A percentile compares a stretch with the other conserved stretches of the same genome.
phyloP scores from a whole-genome alignment of 192 early-diverging fungal genomes.

The Funneliformis geosporum region DNA sequence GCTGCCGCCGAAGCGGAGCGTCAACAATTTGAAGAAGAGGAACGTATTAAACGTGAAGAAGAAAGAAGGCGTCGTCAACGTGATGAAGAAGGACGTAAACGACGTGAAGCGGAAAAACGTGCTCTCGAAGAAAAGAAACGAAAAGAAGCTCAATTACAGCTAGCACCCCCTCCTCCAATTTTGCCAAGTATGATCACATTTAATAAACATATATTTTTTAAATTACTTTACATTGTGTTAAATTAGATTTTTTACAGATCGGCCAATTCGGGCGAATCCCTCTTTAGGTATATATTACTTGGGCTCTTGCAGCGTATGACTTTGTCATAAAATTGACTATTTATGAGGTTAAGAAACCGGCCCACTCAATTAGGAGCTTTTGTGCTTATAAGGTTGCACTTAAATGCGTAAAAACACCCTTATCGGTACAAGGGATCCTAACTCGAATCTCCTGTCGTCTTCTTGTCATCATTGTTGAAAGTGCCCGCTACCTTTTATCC shows the following conservation, averaged over 20 bases:
- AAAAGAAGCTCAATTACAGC: conserved; percentile 32
- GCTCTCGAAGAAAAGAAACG: conserved; percentile 37
- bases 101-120: conserved; percentile 36
- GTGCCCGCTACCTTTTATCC: not conserved
- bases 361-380: too few relatives aligned
- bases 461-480: too few relatives aligned
- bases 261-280: conserved; percentile 6
- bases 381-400: too few relatives aligned
- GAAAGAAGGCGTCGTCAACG: conserved; percentile 35
- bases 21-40: conserved; percentile 27
- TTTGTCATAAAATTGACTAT: not conserved
- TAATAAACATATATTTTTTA: not conserved
- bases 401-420: too few relatives aligned
- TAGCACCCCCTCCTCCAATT: not conserved
- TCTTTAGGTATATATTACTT: conserved; percentile 2
- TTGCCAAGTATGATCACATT: conserved; percentile 10
- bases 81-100: conserved; percentile 34
- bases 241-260: conserved; percentile 3
- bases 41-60: conserved; percentile 10
- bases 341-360: too few relatives aligned
- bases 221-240: not conserved
- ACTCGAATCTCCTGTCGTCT: not conserved
- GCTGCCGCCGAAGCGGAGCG: conserved; percentile 12
- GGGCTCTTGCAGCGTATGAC: not conserved
- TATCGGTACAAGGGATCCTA: too few relatives aligned